phyloP scores from a whole-genome alignment of 1,139 yeast species.

The Taphrina wiesneri region DNA sequence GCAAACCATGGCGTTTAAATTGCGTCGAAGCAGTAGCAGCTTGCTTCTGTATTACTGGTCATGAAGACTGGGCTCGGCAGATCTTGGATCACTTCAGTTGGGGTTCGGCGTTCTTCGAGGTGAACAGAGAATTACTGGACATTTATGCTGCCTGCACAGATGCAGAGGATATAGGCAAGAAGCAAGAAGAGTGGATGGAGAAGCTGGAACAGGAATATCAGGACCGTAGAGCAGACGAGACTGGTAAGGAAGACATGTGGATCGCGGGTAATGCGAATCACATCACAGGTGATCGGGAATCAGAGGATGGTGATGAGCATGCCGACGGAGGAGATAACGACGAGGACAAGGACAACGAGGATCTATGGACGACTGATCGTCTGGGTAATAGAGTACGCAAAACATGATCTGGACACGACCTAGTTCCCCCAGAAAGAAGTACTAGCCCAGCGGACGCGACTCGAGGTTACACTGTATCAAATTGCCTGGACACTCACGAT shows the following conservation, averaged over 20 bases:
- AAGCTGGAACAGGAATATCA: conserved; percentile 67
- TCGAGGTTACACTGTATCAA: too few species aligned
- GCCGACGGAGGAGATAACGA: neutral
- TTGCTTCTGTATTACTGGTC: conserved; percentile 92
- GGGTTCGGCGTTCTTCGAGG: conserved; percentile 83
- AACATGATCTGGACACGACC: neutral
- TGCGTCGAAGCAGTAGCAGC: conserved; percentile 99
- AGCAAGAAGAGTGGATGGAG: conserved; percentile 75
- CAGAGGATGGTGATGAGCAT: neutral
- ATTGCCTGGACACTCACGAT: too few species aligned
- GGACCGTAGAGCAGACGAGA: conserved; percentile 58
- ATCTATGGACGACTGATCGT: conserved; percentile 16
- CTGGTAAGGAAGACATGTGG: conserved; percentile 66
- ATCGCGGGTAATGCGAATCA: conserved; percentile 72
- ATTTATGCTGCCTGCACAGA: conserved; percentile 80
- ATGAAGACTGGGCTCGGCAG: conserved; percentile 80
- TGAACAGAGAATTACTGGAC: conserved; percentile 75
- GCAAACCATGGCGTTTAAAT: conserved; percentile 91
- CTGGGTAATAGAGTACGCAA: conserved; percentile 19
- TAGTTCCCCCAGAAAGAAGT: too few species aligned
- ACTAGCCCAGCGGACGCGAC: too few species aligned
- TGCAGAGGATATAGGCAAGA: conserved; percentile 67
- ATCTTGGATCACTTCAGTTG: conserved; percentile 80
- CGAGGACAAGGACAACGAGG: neutral
- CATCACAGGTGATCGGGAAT: neutral